Conservation (phyloP, 371 early-diverging fungal species). For the Mortierella sp. region DNA sequence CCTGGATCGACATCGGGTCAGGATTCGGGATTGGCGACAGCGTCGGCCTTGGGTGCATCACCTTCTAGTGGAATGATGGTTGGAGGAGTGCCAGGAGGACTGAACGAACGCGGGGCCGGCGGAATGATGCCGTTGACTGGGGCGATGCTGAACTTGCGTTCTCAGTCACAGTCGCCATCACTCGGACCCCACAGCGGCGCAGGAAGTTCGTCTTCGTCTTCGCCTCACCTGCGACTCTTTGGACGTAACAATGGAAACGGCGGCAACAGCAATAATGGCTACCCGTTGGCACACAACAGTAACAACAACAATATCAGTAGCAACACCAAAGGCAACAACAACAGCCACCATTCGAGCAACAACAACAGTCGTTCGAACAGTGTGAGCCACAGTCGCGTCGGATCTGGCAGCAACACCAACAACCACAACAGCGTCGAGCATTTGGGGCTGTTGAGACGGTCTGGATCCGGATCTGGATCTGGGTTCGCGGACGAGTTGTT, state of each 20-base stretch:
- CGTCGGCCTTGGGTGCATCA: neutral
- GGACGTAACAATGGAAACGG: constrained; percentile 5
- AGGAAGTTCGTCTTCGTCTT: constrained; percentile 22
- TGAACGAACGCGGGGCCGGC: neutral
- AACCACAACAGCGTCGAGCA: constrained; percentile 29
- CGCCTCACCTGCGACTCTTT: constrained; percentile 41
- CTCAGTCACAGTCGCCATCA: constrained; percentile 40
- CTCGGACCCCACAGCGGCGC: constrained; percentile 14
- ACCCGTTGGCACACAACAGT: neutral
- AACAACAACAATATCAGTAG: neutral
- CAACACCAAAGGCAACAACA: too few species aligned
- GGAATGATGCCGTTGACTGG: constrained; percentile 34
- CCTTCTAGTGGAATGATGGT: neutral
- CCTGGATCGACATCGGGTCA: constrained; percentile 33
- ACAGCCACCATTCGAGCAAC: constrained; percentile 15
- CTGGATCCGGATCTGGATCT: constrained; percentile 27
- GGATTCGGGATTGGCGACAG: neutral
- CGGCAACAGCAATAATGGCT: constrained; percentile 2
- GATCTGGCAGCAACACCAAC: constrained; percentile 31
- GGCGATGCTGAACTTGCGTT: constrained; percentile 34
- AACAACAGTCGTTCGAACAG: constrained; percentile 25
- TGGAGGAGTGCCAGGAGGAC: constrained; percentile 15
- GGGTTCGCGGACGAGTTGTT: constrained; percentile 31
- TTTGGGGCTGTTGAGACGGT: constrained; percentile 24
- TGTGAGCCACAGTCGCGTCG: constrained; percentile 34